Percentiles rank a stretch among this genome's conserved stretches.
phyloP scores from a whole-genome alignment of 768 basidiomycete genomes.

The Phylloporus sp. region DNA sequence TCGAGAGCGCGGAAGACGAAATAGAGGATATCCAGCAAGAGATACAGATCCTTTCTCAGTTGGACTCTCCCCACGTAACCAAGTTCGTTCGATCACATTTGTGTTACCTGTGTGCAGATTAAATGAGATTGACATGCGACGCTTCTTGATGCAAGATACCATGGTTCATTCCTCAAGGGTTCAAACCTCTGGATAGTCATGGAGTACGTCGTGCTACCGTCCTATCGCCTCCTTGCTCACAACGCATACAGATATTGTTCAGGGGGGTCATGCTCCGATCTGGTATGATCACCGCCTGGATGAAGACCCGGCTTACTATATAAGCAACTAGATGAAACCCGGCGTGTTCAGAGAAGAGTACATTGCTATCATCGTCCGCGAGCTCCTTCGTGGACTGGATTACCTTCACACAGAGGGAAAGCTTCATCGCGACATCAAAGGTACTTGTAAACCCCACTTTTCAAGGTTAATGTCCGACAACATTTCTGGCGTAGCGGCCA shows the following conservation, averaged over 20 bases:
- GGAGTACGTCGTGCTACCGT: conserved; percentile 55
- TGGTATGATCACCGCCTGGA: conserved; percentile 49
- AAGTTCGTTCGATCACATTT: conserved; percentile 55
- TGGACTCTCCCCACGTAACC: conserved; percentile 95
- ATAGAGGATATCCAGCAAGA: conserved; percentile 99
- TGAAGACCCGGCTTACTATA: conserved; percentile 5
- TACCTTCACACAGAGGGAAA: conserved; percentile 96
- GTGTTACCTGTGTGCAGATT: conserved; percentile 25
- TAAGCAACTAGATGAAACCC: conserved; percentile 80
- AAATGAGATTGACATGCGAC: conserved; percentile 29
- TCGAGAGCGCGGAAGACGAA: conserved; percentile 98
- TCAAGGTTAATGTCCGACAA: background rate
- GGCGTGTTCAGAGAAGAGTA: conserved; percentile 98
- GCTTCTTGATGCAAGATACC: conserved; percentile 56
- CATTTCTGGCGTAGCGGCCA: conserved; percentile 60
- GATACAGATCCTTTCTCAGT: conserved; percentile 93
- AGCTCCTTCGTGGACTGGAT: conserved; percentile 87
- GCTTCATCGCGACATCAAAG: conserved; percentile 99
- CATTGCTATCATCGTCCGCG: conserved; percentile 93
- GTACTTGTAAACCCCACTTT: conserved; percentile 35
- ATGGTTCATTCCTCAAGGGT: conserved; percentile 93
- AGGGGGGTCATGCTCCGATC: conserved; percentile 95
- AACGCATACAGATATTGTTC: conserved; percentile 73
- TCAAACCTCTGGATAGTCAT: conserved; percentile 98
- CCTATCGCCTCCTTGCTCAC: conserved; percentile 8